A percentile compares a stretch with the other conserved stretches of the same genome.
phyloP scores from a whole-genome alignment of 2,329 filamentous ascomycete species.

The Penicillium sp. region DNA sequence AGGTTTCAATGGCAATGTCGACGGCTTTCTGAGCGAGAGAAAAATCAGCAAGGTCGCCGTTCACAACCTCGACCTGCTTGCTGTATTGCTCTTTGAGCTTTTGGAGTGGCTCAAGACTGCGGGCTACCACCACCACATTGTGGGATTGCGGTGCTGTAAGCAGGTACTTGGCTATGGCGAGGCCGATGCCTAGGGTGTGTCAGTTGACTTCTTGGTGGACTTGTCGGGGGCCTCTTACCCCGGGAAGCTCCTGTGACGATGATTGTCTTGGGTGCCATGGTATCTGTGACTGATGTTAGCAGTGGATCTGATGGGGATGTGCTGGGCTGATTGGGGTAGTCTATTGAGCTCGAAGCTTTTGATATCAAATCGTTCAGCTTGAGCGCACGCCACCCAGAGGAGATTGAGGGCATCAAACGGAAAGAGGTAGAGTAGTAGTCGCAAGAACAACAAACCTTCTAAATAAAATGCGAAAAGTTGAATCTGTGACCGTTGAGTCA shows the following conservation, averaged over 20 bases:
- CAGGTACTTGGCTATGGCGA: conserved; percentile 61
- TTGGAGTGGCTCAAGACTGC: conserved; percentile 55
- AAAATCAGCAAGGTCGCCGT: conserved; percentile 59
- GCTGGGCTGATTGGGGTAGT: not conserved
- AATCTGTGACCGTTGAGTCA: not conserved
- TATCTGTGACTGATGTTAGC: conserved; percentile 12
- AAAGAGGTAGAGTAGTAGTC: not conserved
- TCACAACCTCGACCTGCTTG: conserved; percentile 56
- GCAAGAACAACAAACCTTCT: not conserved
- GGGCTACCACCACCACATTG: conserved; percentile 61
- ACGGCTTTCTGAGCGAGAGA: conserved; percentile 62
- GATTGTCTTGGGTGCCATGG: conserved; percentile 63
- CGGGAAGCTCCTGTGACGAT: conserved; percentile 69
- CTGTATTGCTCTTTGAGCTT: conserved; percentile 56
- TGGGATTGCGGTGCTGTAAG: conserved; percentile 51
- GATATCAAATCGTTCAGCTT: not conserved
- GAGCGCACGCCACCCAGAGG: not conserved
- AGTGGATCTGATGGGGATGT: not conserved
- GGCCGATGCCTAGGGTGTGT: conserved; percentile 56
- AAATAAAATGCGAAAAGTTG: not conserved
- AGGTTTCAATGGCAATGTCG: conserved; percentile 64
- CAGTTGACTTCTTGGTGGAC: not conserved
- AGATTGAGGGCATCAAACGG: not conserved
- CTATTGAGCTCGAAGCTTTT: not conserved
- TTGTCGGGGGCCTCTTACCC: conserved; percentile 41